Conservation (phyloP, 345 rosid genomes). For the Corymbia maculata region DNA sequence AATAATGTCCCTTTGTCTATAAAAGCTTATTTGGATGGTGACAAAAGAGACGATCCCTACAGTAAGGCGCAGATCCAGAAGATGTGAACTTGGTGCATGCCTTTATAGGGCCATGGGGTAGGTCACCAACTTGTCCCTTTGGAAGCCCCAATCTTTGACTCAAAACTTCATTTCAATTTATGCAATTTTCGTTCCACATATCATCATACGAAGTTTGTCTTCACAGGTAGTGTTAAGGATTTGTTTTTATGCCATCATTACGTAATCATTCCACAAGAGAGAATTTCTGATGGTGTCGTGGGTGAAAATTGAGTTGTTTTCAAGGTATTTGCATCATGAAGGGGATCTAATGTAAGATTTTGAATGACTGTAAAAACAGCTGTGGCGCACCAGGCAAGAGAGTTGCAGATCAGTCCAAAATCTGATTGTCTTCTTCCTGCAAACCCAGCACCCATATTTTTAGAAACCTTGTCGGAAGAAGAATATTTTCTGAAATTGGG, state of each 20-base stretch:
- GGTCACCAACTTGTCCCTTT: neutral
- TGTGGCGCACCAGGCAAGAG: neutral
- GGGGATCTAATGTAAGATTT: neutral
- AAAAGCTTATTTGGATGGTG: slow-evolving; percentile 12
- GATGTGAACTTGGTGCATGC: neutral
- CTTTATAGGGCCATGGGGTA: neutral
- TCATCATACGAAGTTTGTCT: neutral
- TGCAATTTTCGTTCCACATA: neutral
- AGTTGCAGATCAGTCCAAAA: neutral
- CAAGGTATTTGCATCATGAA: neutral
- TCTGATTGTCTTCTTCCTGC: neutral
- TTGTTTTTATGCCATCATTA: neutral
- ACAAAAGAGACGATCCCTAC: slow-evolving; percentile 4
- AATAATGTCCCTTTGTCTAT: neutral
- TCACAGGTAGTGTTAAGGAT: fast-evolving
- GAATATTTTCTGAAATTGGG: neutral
- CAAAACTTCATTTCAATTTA: neutral
- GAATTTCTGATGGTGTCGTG: neutral
- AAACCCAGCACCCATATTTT: neutral
- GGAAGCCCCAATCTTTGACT: neutral
- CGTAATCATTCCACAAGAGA: neutral
- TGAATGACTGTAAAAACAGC: neutral
- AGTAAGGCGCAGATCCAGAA: neutral
- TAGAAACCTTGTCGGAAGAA: neutral
- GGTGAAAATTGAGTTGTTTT: neutral